Evolutionary conservation across 768 basidiomycete species (phyloP).

Genomic region (Panellus pusillus): DNA sequence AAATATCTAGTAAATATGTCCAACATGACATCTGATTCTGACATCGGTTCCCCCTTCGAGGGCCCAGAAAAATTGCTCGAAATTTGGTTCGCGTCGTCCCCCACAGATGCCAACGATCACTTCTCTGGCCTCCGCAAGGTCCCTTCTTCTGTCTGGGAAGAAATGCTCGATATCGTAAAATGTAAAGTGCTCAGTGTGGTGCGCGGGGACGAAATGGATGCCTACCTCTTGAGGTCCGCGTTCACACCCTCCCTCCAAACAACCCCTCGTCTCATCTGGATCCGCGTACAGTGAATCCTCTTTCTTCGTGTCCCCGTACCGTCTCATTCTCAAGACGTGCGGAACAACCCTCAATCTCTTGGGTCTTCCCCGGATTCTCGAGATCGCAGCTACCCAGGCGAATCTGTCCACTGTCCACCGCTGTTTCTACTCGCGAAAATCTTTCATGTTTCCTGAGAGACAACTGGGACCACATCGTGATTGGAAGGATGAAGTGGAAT

Average conservation of each 20-base stretch:
- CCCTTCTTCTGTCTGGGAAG: slow-evolving; percentile 81
- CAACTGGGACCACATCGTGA: slow-evolving; percentile 90
- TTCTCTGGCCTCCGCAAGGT: slow-evolving; percentile 72
- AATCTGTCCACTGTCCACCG: slow-evolving; percentile 73
- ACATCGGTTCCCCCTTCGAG: slow-evolving; percentile 60
- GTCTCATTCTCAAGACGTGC: slow-evolving; percentile 97
- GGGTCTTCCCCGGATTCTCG: slow-evolving; percentile 91
- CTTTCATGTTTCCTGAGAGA: slow-evolving; percentile 98
- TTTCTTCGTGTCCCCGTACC: slow-evolving; percentile 91
- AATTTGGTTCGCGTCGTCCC: slow-evolving; percentile 92
- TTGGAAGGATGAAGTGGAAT: slow-evolving; percentile 92
- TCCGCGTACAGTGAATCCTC: slow-evolving; percentile 83
- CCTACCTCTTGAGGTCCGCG: slow-evolving; percentile 90
- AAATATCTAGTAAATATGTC: slow-evolving; percentile 21
- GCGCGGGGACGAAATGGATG: slow-evolving; percentile 87
- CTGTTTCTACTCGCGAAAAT: slow-evolving; percentile 97
- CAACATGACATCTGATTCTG: slow-evolving; percentile 31
- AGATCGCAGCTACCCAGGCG: slow-evolving; percentile 78
- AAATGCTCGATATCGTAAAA: slow-evolving; percentile 94
- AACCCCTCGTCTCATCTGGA: slow-evolving; percentile 14
- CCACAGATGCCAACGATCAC: slow-evolving; percentile 42
- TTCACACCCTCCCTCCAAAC: slow-evolving; percentile 11
- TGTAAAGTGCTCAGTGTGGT: slow-evolving; percentile 94
- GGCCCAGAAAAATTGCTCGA: slow-evolving; percentile 96
- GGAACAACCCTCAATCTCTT: slow-evolving; percentile 97